Evolutionary conservation across 1,139 yeast species (phyloP), one percentile per base, ranked within the genome.

Genomic region (Blastobotrys raffinosifermentans): DNA sequence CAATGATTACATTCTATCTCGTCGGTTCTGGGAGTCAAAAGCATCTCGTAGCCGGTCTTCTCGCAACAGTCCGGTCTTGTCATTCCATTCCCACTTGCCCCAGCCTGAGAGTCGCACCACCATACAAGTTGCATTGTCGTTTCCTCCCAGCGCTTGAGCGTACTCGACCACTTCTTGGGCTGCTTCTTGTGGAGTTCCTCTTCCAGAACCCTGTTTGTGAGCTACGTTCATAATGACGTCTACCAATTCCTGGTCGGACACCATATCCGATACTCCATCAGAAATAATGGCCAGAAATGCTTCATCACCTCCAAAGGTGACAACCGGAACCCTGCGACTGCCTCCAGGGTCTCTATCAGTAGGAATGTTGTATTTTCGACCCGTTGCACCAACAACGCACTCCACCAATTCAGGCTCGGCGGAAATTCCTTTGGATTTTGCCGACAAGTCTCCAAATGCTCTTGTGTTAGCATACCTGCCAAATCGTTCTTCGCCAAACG

Each of bases 401-500:
- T 84, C 84, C 13, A 72, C 64, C 32, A 91, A 67, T 45, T 91
- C 96, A 0, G 98, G 98, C 61, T 91, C 98, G 2, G 96, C 87
- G 1, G 87, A 72, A 2, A 91, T 79, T 0, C 98, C 98, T 57
- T 77, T 74, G 22, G 80, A 70, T 58, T 91, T 91, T 41, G 78
- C 94, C 25, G 71, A 67, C 14, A 80, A 56, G 60, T 91, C 98
- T 25, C 98, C 98, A 69, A 91, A 91, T 2, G 96, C 73, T 45
- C 98, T 70, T 1, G 98, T 91, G 55, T 91, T 91, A 29, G 96
- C 96, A 52, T 80, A 78, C 44, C 81, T 75, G 32, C 86, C 73
- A 53, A 81, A 89, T 44, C 98, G 60, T 53, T 83, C 86, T 54
- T 87, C 95, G 3, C 98, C 98, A 64, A 89, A 91, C 5, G 96